Conservation (phyloP, 495 filamentous ascomycete species). For the Aspergillus cavernicola region DNA sequence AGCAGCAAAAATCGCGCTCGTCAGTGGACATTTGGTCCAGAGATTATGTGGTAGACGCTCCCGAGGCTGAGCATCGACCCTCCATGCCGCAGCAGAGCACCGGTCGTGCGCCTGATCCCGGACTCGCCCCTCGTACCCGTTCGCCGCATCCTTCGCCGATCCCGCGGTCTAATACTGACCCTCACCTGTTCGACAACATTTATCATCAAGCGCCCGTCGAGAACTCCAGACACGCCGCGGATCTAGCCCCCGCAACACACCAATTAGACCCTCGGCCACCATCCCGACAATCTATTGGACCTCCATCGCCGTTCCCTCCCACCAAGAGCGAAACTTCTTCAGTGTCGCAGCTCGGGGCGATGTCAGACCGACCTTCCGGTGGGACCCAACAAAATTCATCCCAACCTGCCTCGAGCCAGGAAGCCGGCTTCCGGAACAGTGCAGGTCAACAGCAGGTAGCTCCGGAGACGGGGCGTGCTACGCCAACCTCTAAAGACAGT, state of each 20-base stretch:
- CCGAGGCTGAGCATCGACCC: constrained; percentile 24
- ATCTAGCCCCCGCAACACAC: constrained; percentile 20
- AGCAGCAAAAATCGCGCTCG: constrained; percentile 7
- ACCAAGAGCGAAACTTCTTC: constrained; percentile 25
- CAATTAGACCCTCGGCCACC: constrained; percentile 44
- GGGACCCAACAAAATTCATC: constrained; percentile 22
- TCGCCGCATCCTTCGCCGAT: constrained; percentile 18
- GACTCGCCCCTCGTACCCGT: constrained; percentile 14
- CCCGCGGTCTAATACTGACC: constrained; percentile 31
- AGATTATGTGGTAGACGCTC: constrained; percentile 13
- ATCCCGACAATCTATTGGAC: constrained; percentile 56
- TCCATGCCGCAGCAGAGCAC: constrained; percentile 23
- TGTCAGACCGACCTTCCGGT: constrained; percentile 32
- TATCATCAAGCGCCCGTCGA: constrained; percentile 39
- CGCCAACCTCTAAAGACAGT: constrained; percentile 48
- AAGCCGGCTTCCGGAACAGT: constrained; percentile 19
- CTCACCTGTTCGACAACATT: constrained; percentile 36
- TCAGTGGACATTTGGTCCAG: constrained; percentile 14
- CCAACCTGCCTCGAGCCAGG: constrained; percentile 22
- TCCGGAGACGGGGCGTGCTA: constrained; percentile 53
- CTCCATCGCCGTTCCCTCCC: constrained; percentile 30
- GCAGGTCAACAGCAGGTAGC: constrained; percentile 4
- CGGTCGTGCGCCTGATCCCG: constrained; percentile 8
- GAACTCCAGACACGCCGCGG: constrained; percentile 21
- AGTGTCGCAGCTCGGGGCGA: constrained; percentile 12